Conservation (phyloP, 352 stramenopile species). For the Phytophthora uliginosa region DNA sequence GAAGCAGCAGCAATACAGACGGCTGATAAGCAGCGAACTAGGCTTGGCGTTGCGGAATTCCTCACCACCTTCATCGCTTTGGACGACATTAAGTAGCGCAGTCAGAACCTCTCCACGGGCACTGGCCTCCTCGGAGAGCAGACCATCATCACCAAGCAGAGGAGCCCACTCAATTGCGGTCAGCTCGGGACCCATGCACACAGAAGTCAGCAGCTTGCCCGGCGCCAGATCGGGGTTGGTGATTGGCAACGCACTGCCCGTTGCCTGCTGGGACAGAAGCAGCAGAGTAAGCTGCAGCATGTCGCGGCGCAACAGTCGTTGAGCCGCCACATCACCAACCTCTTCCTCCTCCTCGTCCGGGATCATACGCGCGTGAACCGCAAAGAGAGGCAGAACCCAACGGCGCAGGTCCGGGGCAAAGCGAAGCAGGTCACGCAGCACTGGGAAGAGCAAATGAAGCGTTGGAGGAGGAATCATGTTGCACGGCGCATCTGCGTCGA, state of each 20-base stretch:
- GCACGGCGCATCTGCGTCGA: slow-evolving; percentile 68
- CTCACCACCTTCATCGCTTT: slow-evolving; percentile 64
- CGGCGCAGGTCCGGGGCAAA: slow-evolving; percentile 63
- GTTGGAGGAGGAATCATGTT: slow-evolving; percentile 81
- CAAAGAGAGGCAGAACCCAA: slow-evolving; percentile 82
- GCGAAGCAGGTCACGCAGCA: slow-evolving; percentile 67
- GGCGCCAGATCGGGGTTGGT: slow-evolving; percentile 71
- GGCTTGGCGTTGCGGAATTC: slow-evolving; percentile 46
- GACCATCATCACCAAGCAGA: slow-evolving; percentile 72
- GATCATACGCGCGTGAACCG: slow-evolving; percentile 88
- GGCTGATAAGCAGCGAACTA: slow-evolving; percentile 64
- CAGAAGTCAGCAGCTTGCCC: slow-evolving; percentile 59
- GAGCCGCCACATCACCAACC: slow-evolving; percentile 81
- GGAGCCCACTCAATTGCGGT: slow-evolving; percentile 73
- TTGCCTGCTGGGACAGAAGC: slow-evolving; percentile 68
- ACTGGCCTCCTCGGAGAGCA: slow-evolving; percentile 70
- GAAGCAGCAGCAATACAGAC: slow-evolving; percentile 76
- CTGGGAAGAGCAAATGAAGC: slow-evolving; percentile 83
- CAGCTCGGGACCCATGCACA: slow-evolving; percentile 68
- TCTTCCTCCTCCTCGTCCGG: slow-evolving; percentile 90
- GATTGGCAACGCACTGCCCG: slow-evolving; percentile 63
- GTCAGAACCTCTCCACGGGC: slow-evolving; percentile 69
- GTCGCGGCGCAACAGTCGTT: slow-evolving; percentile 76
- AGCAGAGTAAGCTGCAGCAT: slow-evolving; percentile 82
- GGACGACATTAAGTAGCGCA: slow-evolving; percentile 67